A percentile compares a stretch with the other conserved stretches of the same genome.
These are phyloP conservation scores for Solanum paucissectum DNA, from an alignment of 257 asterid genomes.

Conservation along the genomic window DNA sequence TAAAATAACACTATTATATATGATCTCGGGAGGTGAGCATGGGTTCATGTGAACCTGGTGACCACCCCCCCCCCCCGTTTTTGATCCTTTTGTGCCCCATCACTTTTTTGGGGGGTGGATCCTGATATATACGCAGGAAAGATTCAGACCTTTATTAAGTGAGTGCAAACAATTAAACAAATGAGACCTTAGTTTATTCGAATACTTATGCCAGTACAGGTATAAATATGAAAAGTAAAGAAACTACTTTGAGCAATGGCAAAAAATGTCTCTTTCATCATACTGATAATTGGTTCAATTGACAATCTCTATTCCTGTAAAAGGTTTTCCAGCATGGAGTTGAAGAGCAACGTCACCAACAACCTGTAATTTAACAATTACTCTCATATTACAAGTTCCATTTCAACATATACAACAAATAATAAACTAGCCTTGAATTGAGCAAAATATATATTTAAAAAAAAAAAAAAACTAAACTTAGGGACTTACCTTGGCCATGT, in stretches of 20 bases:
- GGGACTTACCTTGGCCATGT: conserved; percentile 60
- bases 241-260: neutral
- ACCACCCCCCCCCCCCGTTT: too few relatives aligned
- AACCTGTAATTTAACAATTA: conserved; percentile 29
- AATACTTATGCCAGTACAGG: neutral
- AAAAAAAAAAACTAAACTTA: neutral
- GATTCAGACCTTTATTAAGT: neutral
- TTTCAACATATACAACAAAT: neutral
- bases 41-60: too few relatives aligned
- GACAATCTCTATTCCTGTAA: conserved; percentile 59
- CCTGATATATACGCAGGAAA: neutral
- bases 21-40: too few relatives aligned
- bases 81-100: too few relatives aligned
- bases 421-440: neutral
- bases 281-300: conserved; percentile 25
- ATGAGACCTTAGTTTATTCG: neutral
- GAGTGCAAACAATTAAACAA: neutral
- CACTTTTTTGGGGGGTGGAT: too few relatives aligned
- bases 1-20: too few relatives aligned
- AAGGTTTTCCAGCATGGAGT: conserved; percentile 40
- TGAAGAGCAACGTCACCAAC: conserved; percentile 82
- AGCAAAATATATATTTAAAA: neutral
- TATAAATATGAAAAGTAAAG: neutral
- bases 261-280: neutral
- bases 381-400: neutral